Evolutionary conservation across 2,329 filamentous ascomycete species (phyloP).

Genomic region (Ilyonectria mors-panacis): DNA sequence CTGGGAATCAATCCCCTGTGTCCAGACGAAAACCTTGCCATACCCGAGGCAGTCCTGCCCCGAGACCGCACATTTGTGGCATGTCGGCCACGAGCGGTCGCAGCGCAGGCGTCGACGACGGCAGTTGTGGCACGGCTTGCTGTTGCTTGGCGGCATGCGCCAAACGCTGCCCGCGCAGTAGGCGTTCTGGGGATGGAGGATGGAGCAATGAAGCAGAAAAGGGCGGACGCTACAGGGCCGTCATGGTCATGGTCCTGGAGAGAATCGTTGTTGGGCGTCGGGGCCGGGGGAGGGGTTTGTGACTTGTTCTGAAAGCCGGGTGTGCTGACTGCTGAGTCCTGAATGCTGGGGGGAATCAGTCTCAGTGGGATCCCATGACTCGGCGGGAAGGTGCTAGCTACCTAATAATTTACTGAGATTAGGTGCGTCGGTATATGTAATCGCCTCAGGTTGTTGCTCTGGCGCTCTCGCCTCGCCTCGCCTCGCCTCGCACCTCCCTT

Average conservation of each 20-base stretch:
- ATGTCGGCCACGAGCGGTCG: constrained; percentile 71
- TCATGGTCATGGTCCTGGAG: constrained; percentile 31
- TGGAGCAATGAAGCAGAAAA: constrained; percentile 11
- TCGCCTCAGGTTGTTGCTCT: constrained; percentile 20
- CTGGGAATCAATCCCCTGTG: constrained; percentile 65
- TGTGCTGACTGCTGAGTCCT: background rate
- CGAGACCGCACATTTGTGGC: constrained; percentile 70
- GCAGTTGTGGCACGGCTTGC: constrained; percentile 73
- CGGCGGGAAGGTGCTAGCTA: constrained; percentile 27
- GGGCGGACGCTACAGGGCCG: constrained; percentile 32
- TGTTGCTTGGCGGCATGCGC: constrained; percentile 55
- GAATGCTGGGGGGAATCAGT: constrained; percentile 1
- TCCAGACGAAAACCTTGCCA: constrained; percentile 73
- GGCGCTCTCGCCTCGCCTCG: background rate
- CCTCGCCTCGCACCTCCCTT: background rate
- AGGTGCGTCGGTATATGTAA: constrained; percentile 31
- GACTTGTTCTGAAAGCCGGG: background rate
- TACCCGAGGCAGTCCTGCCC: constrained; percentile 74
- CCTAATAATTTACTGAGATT: constrained; percentile 2
- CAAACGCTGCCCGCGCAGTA: constrained; percentile 47
- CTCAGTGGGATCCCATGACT: constrained; percentile 42
- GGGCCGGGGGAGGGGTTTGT: constrained; percentile 15
- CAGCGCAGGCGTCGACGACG: constrained; percentile 73
- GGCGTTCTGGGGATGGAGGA: constrained; percentile 29
- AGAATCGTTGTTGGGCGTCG: constrained; percentile 9